Base-by-base conservation (phyloP, 345 rosid species). In the Ceriops decandra region DNA sequence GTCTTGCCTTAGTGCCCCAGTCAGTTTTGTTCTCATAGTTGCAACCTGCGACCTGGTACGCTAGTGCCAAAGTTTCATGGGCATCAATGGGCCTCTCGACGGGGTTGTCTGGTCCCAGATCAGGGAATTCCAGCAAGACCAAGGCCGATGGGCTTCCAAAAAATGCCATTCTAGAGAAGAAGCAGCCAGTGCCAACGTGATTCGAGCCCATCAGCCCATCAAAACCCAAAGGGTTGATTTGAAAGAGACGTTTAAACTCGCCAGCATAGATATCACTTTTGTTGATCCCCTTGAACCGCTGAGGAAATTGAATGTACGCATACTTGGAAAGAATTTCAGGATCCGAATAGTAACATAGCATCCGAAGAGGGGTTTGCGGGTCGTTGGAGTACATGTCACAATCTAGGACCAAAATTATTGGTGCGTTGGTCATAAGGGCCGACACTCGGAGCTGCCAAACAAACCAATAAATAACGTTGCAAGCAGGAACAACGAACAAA, bases 301-400 rank as follows among this genome's bases (percentile, higher is more conserved):
- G 98, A 56, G 98, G 93, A 36, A 93, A 88, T 35, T 93, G 98
- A 54, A 93, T 66, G 33, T 27, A 90, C 0, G 80, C 88, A 17
- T 77, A 53, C 8, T 59, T 32, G 3, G 84, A 62, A 4, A 33
- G 62, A 7, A 66, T 60, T 17, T 52, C 52, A 0, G 87, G 84
- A 19, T 93, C 89, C 0, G 64, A 72, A 0, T 84, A 42, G 68
- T 90, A 87, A 53, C 97, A 88, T 19, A 90, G 56, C 13, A 74
- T 79, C n/a, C 85, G 85, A 4, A 57, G 68, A 32, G 83, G 83
- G 2, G 95, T 79, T 27, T 26, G 60, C 0, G 97, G 95, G 67
- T 91, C 85, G 67, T 89, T 93, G 1, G 97, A 91, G 70, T 80
- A 75, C 85, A 82, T 89, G 81, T 93, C 98, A 64, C 98, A 89